Percentiles rank a stretch among this genome's conserved stretches.
phyloP scores from a whole-genome alignment of 2,329 filamentous ascomycete genomes.

The Periconia digitata region DNA sequence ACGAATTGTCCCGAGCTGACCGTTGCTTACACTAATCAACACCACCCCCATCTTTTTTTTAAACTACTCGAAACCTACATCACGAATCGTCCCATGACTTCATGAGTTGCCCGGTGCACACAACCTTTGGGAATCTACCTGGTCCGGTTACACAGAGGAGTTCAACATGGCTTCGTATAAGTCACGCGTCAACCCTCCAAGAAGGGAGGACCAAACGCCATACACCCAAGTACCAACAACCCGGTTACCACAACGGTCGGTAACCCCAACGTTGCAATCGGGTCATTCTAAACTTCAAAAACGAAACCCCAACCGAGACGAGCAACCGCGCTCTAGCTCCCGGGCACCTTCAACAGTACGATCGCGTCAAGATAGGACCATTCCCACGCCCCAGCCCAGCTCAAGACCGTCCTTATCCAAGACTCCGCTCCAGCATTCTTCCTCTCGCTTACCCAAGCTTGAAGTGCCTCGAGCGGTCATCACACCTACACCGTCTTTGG shows the following conservation, averaged over 20 bases:
- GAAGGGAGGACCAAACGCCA: constrained; percentile 32
- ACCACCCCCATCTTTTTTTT: not conserved
- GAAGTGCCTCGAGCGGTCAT: constrained; percentile 28
- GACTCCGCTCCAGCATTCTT: constrained; percentile 23
- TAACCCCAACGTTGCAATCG: constrained; percentile 35
- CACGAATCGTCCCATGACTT: constrained; percentile 35
- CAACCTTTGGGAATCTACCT: constrained; percentile 30
- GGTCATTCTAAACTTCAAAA: constrained; percentile 40
- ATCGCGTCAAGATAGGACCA: constrained; percentile 22
- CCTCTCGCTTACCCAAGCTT: constrained; percentile 38
- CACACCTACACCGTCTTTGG: constrained; percentile 50
- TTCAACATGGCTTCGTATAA: constrained; percentile 47
- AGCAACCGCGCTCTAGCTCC: constrained; percentile 20
- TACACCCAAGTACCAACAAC: constrained; percentile 30
- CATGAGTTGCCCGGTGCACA: constrained; percentile 44
- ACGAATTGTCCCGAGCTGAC: constrained; percentile 33
- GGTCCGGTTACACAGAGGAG: constrained; percentile 38
- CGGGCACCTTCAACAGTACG: constrained; percentile 17
- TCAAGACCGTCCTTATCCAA: constrained; percentile 23
- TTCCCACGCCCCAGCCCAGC: constrained; percentile 20
- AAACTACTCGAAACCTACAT: constrained; percentile 14
- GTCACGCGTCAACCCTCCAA: constrained; percentile 39
- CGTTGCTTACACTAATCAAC: constrained; percentile 30
- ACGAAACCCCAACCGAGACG: constrained; percentile 37
- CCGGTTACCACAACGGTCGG: constrained; percentile 40